phyloP scores from a whole-genome alignment of 805 yeast genomes.

The Spathaspora sp. region DNA sequence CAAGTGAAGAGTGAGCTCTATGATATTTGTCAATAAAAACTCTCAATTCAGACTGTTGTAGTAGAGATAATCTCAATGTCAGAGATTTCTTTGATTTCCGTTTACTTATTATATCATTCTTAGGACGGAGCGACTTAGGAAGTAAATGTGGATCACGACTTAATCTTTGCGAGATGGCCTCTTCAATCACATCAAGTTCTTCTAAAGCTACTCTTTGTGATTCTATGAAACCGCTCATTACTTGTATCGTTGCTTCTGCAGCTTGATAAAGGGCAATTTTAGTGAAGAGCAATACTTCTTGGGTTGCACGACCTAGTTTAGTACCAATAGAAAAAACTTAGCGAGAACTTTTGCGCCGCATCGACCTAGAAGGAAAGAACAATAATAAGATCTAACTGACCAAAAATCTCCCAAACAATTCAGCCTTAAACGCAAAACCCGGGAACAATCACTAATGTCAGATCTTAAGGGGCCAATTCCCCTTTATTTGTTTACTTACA shows the following conservation, averaged over 20 bases:
- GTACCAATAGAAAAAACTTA: background rate
- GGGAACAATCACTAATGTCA: background rate
- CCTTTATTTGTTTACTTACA: constrained; percentile 46
- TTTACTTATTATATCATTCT: constrained; percentile 9
- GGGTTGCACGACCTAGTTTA: background rate
- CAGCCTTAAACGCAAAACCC: background rate
- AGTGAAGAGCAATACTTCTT: no score
- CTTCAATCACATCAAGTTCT: constrained; percentile 71
- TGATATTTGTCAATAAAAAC: constrained; percentile 47
- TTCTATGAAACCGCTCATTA: constrained; percentile 29
- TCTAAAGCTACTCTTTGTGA: constrained; percentile 41
- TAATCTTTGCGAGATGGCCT: constrained; percentile 60
- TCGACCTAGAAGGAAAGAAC: background rate
- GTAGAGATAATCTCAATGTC: constrained; percentile 46
- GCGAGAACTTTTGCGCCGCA: background rate
- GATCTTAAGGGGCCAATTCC: constrained; percentile 4
- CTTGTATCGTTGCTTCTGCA: background rate
- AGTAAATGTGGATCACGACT: constrained; percentile 57
- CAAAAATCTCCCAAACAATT: background rate
- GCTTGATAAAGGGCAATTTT: background rate
- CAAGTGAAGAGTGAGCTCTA: constrained; percentile 10
- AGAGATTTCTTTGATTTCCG: constrained; percentile 25
- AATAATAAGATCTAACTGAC: background rate
- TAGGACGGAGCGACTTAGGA: constrained; percentile 15
- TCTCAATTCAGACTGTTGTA: constrained; percentile 68